Percentiles rank a stretch among this genome's conserved stretches.
Evolutionary conservation across 2,329 filamentous ascomycete genomes (phyloP).

Genomic region (Nothophoma quercina): DNA sequence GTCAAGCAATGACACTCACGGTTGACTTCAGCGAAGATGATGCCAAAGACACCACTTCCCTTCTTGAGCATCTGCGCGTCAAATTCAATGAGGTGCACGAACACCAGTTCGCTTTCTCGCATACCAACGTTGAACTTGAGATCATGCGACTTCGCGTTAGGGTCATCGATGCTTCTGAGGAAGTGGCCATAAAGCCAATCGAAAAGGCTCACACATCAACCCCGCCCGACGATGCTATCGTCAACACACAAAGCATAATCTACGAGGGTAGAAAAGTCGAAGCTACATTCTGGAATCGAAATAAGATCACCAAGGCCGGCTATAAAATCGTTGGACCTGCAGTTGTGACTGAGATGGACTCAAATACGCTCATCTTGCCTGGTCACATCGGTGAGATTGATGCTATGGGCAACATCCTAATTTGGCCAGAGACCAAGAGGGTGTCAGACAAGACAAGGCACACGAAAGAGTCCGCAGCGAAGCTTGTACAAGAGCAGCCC

Average conservation of each 20-base stretch:
- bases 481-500: constrained; percentile 50
- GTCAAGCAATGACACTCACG: constrained; percentile 51
- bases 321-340: constrained; percentile 55
- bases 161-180: constrained; percentile 53
- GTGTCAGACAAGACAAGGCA: constrained; percentile 37
- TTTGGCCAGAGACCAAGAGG: constrained; percentile 50
- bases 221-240: constrained; percentile 49
- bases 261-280: constrained; percentile 52
- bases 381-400: constrained; percentile 58
- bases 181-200: constrained; percentile 49
- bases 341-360: constrained; percentile 61
- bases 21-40: constrained; percentile 48
- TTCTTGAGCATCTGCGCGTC: constrained; percentile 44
- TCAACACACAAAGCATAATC: constrained; percentile 50
- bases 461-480: constrained; percentile 48
- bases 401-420: constrained; percentile 58
- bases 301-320: constrained; percentile 52
- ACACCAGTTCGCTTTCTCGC: constrained; percentile 56
- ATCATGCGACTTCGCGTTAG: constrained; percentile 58
- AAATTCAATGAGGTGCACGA: constrained; percentile 55
- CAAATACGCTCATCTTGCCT: constrained; percentile 60
- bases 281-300: constrained; percentile 56
- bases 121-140: constrained; percentile 56
- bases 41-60: constrained; percentile 38
- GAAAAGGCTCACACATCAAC: constrained; percentile 33